Conservation (phyloP, 768 basidiomycete genomes). For the Collybia nuda region DNA sequence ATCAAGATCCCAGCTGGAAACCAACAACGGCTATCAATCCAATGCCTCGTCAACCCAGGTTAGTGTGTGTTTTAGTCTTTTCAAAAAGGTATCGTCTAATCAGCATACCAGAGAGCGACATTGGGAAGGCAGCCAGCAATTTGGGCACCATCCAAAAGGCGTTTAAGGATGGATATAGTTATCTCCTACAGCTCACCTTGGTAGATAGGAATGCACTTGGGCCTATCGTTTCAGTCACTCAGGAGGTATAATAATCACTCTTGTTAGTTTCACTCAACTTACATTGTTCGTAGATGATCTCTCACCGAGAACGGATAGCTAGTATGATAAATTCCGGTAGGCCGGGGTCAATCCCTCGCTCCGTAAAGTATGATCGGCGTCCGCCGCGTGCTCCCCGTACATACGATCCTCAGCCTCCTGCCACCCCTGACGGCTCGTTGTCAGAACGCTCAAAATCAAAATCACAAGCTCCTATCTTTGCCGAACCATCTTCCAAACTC, state of each 20-base stretch:
- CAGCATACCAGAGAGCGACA: conserved; percentile 34
- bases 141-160: conserved; percentile 27
- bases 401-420: too few species aligned
- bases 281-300: not conserved
- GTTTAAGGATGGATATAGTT: conserved; percentile 32
- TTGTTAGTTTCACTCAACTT: not conserved
- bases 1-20: conserved; percentile 13
- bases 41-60: conserved; percentile 44
- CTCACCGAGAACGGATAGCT: too few species aligned
- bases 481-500: too few species aligned
- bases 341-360: too few species aligned
- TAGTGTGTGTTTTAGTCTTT: conserved; percentile 6
- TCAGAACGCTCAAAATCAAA: too few species aligned
- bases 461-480: too few species aligned
- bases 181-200: conserved; percentile 17
- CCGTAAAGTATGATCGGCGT: too few species aligned
- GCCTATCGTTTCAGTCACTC: conserved; percentile 22
- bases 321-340: too few species aligned
- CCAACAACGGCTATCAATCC: conserved; percentile 32
- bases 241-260: conserved; percentile 12
- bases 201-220: conserved; percentile 21
- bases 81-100: not conserved
- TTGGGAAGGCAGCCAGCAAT: conserved; percentile 32
- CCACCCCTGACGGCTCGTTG: too few species aligned
- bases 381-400: too few species aligned